Conservation (phyloP, 2,329 filamentous ascomycete species). For the Pseudophaeomoniella oleicola region DNA sequence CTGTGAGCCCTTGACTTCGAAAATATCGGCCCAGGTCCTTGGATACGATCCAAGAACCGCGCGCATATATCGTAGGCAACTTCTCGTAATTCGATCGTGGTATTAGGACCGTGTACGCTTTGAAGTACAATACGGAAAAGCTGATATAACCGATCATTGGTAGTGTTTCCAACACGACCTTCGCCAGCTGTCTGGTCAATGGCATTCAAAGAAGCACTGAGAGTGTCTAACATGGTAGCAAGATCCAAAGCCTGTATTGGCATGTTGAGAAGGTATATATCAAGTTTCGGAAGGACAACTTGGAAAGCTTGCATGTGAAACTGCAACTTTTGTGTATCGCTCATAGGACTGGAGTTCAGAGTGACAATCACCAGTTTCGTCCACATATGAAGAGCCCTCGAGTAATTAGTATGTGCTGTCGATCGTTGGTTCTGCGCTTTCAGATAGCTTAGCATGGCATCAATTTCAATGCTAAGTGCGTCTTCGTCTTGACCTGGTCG, state of each 20-base stretch:
- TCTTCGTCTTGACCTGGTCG: constrained; percentile 25
- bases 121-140: constrained; percentile 77
- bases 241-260: constrained; percentile 59
- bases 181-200: constrained; percentile 22
- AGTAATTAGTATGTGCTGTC: constrained; percentile 30
- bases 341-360: constrained; percentile 68
- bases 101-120: constrained; percentile 57
- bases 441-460: constrained; percentile 21
- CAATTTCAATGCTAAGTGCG: constrained; percentile 22
- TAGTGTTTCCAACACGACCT: constrained; percentile 47
- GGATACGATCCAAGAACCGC: constrained; percentile 62
- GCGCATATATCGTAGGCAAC: constrained; percentile 87
- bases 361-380: constrained; percentile 71
- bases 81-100: constrained; percentile 58
- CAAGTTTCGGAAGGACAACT: constrained; percentile 74
- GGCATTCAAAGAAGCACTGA: constrained; percentile 26
- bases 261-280: constrained; percentile 57
- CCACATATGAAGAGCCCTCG: constrained; percentile 67
- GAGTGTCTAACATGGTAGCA: constrained; percentile 61
- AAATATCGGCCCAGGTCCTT: constrained; percentile 12
- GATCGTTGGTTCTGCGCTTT: constrained; percentile 24
- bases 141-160: constrained; percentile 80
- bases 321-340: constrained; percentile 53
- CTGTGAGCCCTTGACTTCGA: constrained; percentile 31
- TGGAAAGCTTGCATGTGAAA: constrained; percentile 81